A percentile compares a stretch with the other conserved stretches of the same genome.
Evolutionary conservation across 2,329 filamentous ascomycete species (phyloP).

Genomic region (Penicillium sp.): DNA sequence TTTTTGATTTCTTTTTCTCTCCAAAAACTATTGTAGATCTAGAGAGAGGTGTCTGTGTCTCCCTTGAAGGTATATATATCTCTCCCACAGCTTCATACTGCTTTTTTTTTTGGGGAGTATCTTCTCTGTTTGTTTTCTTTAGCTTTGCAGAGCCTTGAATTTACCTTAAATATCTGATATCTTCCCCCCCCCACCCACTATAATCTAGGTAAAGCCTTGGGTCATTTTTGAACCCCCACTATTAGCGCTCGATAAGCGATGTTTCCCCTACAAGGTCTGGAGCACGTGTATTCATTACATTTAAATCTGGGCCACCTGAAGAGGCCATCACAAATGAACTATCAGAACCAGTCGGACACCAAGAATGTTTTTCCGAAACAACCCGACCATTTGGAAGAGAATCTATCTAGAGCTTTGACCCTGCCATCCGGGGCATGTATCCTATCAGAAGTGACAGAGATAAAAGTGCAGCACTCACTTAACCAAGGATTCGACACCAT

Average conservation of each 20-base stretch:
- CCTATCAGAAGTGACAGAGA: constrained; percentile 19
- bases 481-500: constrained; percentile 2
- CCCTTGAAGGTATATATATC: not conserved
- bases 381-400: constrained; percentile 8
- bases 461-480: constrained; percentile 10
- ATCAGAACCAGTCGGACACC: constrained; percentile 3
- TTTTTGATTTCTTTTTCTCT: not conserved
- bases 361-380: constrained; percentile 10
- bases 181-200: not conserved
- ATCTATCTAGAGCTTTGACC: constrained; percentile 17
- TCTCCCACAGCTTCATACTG: not conserved
- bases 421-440: constrained; percentile 4
- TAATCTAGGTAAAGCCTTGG: not conserved
- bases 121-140: not conserved
- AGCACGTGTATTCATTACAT: constrained; percentile 6
- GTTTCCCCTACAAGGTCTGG: not conserved
- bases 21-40: not conserved
- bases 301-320: constrained; percentile 17
- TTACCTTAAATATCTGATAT: too few species aligned
- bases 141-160: too few species aligned
- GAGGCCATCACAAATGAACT: constrained; percentile 8
- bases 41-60: not conserved
- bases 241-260: constrained; percentile 13
- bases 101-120: not conserved
- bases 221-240: not conserved